Conservation (phyloP, 2,329 filamentous ascomycete genomes). For the Magnaporthiopsis rhizophila region DNA sequence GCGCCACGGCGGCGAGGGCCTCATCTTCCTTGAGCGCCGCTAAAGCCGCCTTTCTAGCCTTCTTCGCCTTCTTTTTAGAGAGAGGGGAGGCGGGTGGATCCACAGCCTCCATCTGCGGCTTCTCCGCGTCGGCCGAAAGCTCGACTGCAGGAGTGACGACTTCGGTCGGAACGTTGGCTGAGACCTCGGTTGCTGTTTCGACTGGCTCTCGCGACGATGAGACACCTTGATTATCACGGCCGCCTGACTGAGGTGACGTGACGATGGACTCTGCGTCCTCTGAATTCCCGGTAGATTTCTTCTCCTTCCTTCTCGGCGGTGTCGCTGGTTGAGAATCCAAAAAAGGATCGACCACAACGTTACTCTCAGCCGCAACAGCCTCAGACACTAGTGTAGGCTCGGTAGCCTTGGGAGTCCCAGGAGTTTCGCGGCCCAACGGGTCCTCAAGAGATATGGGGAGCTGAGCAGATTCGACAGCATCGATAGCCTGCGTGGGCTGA, state of each 20-base stretch:
- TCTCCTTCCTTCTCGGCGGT: conserved; percentile 6
- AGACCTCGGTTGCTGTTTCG: background rate
- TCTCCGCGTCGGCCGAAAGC: background rate
- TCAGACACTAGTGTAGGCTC: background rate
- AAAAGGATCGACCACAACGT: background rate
- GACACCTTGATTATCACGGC: background rate
- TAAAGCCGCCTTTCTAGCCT: background rate
- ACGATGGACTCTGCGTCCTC: background rate
- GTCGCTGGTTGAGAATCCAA: background rate
- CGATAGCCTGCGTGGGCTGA: too few species aligned
- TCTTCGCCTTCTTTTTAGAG: background rate
- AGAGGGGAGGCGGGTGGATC: background rate
- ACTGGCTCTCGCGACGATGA: background rate
- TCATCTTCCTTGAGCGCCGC: background rate
- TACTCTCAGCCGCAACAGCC: background rate
- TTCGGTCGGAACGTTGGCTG: background rate
- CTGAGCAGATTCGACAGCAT: background rate
- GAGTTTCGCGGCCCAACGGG: background rate
- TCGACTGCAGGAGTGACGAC: background rate
- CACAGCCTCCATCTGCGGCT: background rate
- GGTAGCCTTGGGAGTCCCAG: background rate
- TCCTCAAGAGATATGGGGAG: background rate
- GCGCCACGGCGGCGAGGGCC: too few species aligned
- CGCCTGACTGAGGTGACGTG: background rate
- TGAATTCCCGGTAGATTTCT: background rate